Base-by-base conservation (phyloP, 2,329 filamentous ascomycete genomes). In the Furcasterigmium furcatum region DNA sequence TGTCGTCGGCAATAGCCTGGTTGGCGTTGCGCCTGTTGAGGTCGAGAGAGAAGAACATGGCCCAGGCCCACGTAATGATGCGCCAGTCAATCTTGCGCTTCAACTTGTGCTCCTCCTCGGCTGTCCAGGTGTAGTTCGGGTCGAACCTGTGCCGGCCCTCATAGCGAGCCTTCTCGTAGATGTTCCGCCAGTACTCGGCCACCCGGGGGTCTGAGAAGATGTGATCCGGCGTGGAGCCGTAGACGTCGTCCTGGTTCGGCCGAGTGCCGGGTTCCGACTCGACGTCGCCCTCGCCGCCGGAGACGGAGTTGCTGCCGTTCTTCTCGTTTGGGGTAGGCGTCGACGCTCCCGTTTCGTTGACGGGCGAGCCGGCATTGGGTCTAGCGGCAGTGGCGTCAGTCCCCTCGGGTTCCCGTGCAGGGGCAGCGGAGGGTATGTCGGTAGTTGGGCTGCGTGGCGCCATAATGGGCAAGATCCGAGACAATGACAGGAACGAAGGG, bases 121-220 rank as follows among this genome's bases (percentile, higher is more conserved):
- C 63, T 0, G 65, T 65, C 66, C 65, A 69, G 20, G 62, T 54
- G 24, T 61, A 59, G 4, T 49, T 46, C 1, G 65, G 65, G 35
- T 68, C 61, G 46, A 69, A 69, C 1, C 65, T 61, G 49, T 67
- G 65, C 20, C 58, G 43, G 43, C 67, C 67, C 46, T 69, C 65
- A 52, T 83, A 84, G 1, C 61, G 49, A 2, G 76, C 74, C 5
- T 72, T 70, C 50, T 81, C 75, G 48, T 80, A 82, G 4, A 79
- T 55, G 3, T 60, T 59, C 1, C 66, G 63, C 71, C 76, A 82
- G 52, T 75, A 70, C n/a, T 73, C 68, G 1, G 76, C 74, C 2
- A 77, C 64, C 4, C 66, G 64, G 4, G 73, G 69, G 41, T 80
- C 73, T 0, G 68, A 63, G 52, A 81, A 82, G 27, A 64, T 45